These are phyloP conservation scores for Candida coleopterorum DNA, from an alignment of 805 yeast species.

Conservation along the genomic window DNA sequence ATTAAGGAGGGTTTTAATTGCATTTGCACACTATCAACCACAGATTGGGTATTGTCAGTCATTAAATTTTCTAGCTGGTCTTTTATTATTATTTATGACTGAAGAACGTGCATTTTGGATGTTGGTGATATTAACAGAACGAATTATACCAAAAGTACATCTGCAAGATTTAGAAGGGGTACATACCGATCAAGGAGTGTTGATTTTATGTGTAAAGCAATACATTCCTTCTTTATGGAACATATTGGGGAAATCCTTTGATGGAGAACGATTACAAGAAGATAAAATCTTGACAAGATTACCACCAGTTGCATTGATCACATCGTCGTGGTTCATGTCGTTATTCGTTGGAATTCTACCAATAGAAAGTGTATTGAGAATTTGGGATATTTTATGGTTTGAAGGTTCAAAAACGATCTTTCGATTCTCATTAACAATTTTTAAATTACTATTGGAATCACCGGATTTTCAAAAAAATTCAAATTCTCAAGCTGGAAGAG, in stretches of 20 bases:
- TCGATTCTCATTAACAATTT: constrained; percentile 73
- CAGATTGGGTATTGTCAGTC: constrained; percentile 95
- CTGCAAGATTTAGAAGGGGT: constrained; percentile 90
- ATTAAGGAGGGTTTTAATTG: constrained; percentile 72
- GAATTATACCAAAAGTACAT: constrained; percentile 86
- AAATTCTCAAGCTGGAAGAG: constrained; percentile 14
- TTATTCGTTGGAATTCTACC: constrained; percentile 90
- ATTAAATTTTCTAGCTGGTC: constrained; percentile 86
- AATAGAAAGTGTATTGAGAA: constrained; percentile 77
- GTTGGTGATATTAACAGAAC: constrained; percentile 84
- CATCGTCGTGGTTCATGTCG: constrained; percentile 98
- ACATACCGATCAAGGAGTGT: constrained; percentile 89
- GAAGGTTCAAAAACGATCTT: constrained; percentile 87
- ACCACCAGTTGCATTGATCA: constrained; percentile 89
- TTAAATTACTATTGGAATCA: constrained; percentile 62
- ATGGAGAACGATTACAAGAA: constrained; percentile 36
- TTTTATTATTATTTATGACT: constrained; percentile 74
- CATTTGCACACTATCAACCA: constrained; percentile 84
- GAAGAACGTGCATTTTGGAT: constrained; percentile 95
- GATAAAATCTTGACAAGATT: constrained; percentile 61
- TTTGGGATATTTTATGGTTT: constrained; percentile 93
- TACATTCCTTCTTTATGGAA: constrained; percentile 80
- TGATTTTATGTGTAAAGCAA: constrained; percentile 81
- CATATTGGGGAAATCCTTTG: constrained; percentile 36
- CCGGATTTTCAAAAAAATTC: constrained; percentile 44